These are phyloP conservation scores for Amborella trichopoda DNA, from an alignment of 164 flowering plant genomes.

Conservation along the genomic window DNA sequence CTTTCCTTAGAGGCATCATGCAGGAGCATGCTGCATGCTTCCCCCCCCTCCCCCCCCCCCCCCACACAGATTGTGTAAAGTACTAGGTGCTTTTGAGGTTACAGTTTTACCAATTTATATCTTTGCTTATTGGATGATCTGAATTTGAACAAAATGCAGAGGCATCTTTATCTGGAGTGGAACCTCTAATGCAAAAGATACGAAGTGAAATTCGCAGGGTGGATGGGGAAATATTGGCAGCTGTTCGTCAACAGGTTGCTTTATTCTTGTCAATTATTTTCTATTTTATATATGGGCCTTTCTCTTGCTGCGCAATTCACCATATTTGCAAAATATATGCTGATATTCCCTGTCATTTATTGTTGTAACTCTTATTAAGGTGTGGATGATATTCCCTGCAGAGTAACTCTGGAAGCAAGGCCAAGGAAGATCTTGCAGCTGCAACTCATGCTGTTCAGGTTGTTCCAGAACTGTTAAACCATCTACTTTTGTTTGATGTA, in stretches of 20 bases:
- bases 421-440: conserved; percentile 95
- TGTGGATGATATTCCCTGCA: conserved; percentile 12
- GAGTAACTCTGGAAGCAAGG: conserved; percentile 98
- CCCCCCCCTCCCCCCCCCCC: not conserved
- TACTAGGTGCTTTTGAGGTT: not conserved
- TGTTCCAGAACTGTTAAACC: too few relatives aligned
- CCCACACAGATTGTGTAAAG: too few relatives aligned
- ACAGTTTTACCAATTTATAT: not conserved
- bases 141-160: conserved; percentile 29
- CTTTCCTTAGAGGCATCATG: not conserved
- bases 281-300: not conserved
- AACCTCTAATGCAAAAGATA: conserved; percentile 96
- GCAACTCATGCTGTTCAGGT: conserved; percentile 97
- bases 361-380: conserved; percentile 5
- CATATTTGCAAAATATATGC: conserved; percentile 1
- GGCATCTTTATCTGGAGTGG: conserved; percentile 94
- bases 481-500: too few relatives aligned
- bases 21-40: not conserved
- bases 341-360: not conserved
- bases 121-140: not conserved
- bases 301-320: not conserved
- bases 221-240: conserved; percentile 82
- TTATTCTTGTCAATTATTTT: not conserved
- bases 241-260: conserved; percentile 98
- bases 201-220: conserved; percentile 81